Conservation (phyloP, 176 grass and related monocot genomes). For the Phyllostachys edulis region DNA sequence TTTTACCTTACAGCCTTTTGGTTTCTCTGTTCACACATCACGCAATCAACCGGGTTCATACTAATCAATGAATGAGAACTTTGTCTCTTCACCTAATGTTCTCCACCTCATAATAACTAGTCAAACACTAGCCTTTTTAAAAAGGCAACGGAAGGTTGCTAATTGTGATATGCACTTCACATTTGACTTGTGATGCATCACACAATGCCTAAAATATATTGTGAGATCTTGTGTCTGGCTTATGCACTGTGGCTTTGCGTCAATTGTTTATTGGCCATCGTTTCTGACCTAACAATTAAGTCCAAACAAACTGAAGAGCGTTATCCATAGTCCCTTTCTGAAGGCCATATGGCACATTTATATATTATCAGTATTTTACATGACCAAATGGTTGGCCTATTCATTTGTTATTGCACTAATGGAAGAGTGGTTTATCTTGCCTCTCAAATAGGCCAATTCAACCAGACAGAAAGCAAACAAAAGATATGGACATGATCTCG, state of each 20-base stretch:
- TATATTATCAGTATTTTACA: slow-evolving; percentile 39
- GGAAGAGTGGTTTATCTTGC: slow-evolving; percentile 35
- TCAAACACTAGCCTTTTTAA: slow-evolving; percentile 46
- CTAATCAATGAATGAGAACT: slow-evolving; percentile 22
- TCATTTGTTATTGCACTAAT: slow-evolving; percentile 29
- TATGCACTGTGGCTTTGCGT: slow-evolving; percentile 28
- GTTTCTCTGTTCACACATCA: slow-evolving; percentile 28
- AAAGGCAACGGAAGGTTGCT: slow-evolving; percentile 29
- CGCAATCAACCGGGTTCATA: slow-evolving; percentile 25
- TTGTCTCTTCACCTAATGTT: slow-evolving; percentile 37
- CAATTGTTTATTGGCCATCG: slow-evolving; percentile 36
- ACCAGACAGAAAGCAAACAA: slow-evolving; percentile 57
- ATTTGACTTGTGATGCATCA: slow-evolving; percentile 41
- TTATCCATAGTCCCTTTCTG: slow-evolving; percentile 42
- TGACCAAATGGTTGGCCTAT: slow-evolving; percentile 56
- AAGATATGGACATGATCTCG: slow-evolving; percentile 52
- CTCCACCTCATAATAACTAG: slow-evolving; percentile 31
- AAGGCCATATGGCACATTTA: slow-evolving; percentile 33
- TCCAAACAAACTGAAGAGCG: slow-evolving; percentile 38
- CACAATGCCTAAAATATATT: slow-evolving; percentile 36
- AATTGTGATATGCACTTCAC: slow-evolving; percentile 33
- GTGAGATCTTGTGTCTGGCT: slow-evolving; percentile 33
- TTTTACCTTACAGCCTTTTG: slow-evolving; percentile 10
- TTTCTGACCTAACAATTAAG: slow-evolving; percentile 44
- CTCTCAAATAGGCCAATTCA: slow-evolving; percentile 34